Base-by-base conservation (phyloP, 129 eudicot genomes). In the Escallonia rubra region DNA sequence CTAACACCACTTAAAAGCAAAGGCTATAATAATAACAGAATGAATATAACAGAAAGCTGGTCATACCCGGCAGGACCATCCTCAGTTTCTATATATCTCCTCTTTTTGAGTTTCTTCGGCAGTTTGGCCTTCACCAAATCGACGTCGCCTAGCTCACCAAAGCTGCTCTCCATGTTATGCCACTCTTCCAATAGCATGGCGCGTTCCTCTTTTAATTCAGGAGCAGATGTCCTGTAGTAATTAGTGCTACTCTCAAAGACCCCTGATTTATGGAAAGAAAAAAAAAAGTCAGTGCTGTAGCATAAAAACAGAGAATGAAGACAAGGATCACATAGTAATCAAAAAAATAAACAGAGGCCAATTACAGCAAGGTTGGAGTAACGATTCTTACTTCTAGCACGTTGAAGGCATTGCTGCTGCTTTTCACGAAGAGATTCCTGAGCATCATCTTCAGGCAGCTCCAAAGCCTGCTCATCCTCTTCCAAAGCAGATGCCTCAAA, bases 401-500 rank as follows among this genome's bases (percentile, higher is more conserved):
- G 85, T 49, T 80, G 79, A 59, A 89, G 72, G 80, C 94, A 83
- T 58, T 66, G 71, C 53, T 68, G 43, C 68, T 66, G 81, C 66
- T 76, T 76, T 59, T 78, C 84, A 14, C 42, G 43, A 40, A 68
- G 66, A n/a, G 45, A 48, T 59, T 47, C 62, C 46, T 64, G 65
- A 39, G 81, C 42, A 53, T 74, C 84, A 45, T 78, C 81, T 70
- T 83, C 90, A 12, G 81, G 60, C 68, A 78, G 39, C 54, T 87
- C 81, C 44, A 87, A 68, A 90, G 5, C 58, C 12, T n/a, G 53
- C 43, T 69, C 78, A 48, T 61, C 77, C 67, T 81, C 87, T 60
- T 72, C 82, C 75, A 85, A 69, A 50, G 97, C 93, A 79, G 96
- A 80, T 65, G 96, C 97, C 76, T 91, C 97, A 77, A 91, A 91